Base-by-base conservation (phyloP, 148 eudicot genomes). In the Mesembryanthemum crystallinum region DNA sequence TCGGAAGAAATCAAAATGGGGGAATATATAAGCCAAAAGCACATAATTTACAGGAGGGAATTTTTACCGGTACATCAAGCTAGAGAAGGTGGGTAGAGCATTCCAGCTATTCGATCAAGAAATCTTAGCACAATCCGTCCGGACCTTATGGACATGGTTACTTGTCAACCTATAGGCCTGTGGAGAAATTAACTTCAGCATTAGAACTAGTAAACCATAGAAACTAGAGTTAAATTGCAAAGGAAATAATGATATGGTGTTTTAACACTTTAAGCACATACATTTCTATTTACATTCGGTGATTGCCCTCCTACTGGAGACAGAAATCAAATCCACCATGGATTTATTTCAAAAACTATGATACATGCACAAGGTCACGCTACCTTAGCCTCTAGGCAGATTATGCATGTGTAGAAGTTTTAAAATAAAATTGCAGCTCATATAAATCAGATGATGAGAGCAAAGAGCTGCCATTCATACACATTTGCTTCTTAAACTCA, bases 151-250 rank as follows among this genome's bases (percentile, higher is more conserved):
- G n/a, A n/a, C n/a, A n/a, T n/a, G 35, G 43, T 55, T 69, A 71
- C 55, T 64, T 13, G 68, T 29, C 45, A 47, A 69, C 83, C 83
- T 81, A 67, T 73, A 73, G 13, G 64, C 28, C 71, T 14, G 72
- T 12, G 57, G 61, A 58, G 29, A 49, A 24, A 27, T 8, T 73
- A 7, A 23, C 61, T 24, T 7, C 30, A 42, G n/a, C 27, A 23
- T 72, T 39, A 42, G 43, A 32, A 13, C 61, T 0, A 57, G 61
- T 21, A 49, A 4, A 5, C 35, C 10, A 60, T 5, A 37, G 27
- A 58, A 24, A 43, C 24, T 69, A 5, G 62, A 71, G 58, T 18
- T 10, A 54, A 21, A 4, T 18, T 17, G n/a, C n/a, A 21, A 54
- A 13, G 58, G n/a, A 54, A 13, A 54, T 20, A 21, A 21, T 8